Evolutionary conservation across 2,329 filamentous ascomycete genomes (phyloP).

Genomic region (Diaporthe ilicicola): DNA sequence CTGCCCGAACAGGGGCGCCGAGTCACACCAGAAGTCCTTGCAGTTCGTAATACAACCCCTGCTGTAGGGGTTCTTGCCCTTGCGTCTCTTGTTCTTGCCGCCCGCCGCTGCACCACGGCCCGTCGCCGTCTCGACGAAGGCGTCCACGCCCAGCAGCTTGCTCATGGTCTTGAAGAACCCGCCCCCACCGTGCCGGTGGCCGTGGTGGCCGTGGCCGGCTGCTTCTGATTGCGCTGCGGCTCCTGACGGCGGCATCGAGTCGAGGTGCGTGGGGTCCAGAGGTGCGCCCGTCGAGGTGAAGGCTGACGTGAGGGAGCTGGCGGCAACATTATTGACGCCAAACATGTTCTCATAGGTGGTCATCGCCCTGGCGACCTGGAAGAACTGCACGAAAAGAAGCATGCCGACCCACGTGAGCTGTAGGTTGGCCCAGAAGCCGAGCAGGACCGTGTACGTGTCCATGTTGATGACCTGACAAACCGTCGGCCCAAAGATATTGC

Average conservation of each 20-base stretch:
- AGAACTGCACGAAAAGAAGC: conserved; percentile 91
- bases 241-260: conserved; percentile 56
- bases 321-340: conserved; percentile 70
- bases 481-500: conserved; percentile 77
- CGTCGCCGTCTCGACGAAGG: conserved; percentile 91
- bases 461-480: conserved; percentile 81
- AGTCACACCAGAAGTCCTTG: conserved; percentile 95
- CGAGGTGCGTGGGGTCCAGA: conserved; percentile 71
- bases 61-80: conserved; percentile 83
- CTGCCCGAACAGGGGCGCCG: conserved; percentile 80
- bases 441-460: conserved; percentile 84
- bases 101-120: conserved; percentile 76
- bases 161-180: conserved; percentile 83
- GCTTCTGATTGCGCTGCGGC: conserved; percentile 58
- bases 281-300: conserved; percentile 82
- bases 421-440: conserved; percentile 80
- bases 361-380: conserved; percentile 90
- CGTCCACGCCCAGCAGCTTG: conserved; percentile 87
- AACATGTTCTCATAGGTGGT: conserved; percentile 98
- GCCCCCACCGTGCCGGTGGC: conserved; percentile 54
- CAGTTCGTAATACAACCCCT: conserved; percentile 88
- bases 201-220: conserved; percentile 48
- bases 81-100: conserved; percentile 58
- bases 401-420: conserved; percentile 98
- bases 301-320: conserved; percentile 70